Evolutionary conservation across 208 protist species (phyloP), one percentile per base, ranked within the genome.

Genomic region (Wallacemonas sp.): DNA sequence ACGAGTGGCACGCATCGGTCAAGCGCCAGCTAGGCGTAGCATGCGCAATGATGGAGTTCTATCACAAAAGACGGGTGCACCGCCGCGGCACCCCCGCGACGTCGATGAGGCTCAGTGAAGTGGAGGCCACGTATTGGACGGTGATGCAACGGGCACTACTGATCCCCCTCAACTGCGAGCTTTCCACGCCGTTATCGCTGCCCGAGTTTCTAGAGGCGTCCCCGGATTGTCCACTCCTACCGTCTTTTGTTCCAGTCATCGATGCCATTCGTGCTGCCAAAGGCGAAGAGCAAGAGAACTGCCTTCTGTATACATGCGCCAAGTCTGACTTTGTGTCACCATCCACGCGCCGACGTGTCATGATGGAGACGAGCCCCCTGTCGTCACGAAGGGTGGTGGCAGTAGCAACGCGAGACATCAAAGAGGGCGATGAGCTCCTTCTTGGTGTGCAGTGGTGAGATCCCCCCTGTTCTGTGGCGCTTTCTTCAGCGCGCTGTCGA

Each of bases 211-310:
- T 94, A 2, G 75, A 67, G 45, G 29, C 57, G 14, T 64, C 73
- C 4, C 78, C 77, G 0, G 77, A 86, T n/a, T 55, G 92, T 22
- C 65, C 81, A 11, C 57, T 86, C 16, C 20, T 93, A n/a, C 86
- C 87, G 1, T 91, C 91, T 3, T 74, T 96, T 33, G 80, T 96
- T 14, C 91, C 91, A 12, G 62, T 86, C 2, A 74, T 96, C 1
- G 91, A 94, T 62, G 61, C 91, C 32, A 85, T 96, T 52, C 71
- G 77, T 3, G 38, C 81, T 0, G 57, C 73, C 0, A 33, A 42
- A 22, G 68, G 2, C 10, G 26, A 49, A 3, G 22, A 23, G 32
- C 31, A 45, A 16, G 23, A 50, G 29, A 96, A 96, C 73, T 96
- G 87, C 69, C 39, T 74, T 3, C 59, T 96, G 25, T 76, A 86